Evolutionary conservation across 2,329 filamentous ascomycete genomes (phyloP).

Genomic region (Aspergillus melleus): DNA sequence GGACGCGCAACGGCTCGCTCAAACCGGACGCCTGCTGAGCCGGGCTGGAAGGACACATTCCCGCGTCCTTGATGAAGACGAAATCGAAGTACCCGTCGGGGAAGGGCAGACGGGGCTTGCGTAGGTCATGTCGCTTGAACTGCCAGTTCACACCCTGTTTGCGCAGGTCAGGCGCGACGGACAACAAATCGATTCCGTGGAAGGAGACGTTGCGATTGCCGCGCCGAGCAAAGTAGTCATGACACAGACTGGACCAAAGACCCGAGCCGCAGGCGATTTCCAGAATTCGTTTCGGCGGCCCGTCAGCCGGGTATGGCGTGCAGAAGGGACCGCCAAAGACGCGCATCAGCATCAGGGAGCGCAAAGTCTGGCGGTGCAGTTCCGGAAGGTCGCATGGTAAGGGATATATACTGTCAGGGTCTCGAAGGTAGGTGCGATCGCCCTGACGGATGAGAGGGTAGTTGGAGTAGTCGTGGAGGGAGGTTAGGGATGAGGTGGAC

Average conservation of each 20-base stretch:
- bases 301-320: conserved; percentile 64
- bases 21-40: conserved; percentile 56
- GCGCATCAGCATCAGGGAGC: conserved; percentile 77
- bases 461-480: conserved; percentile 40
- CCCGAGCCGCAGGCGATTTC: conserved; percentile 86
- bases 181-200: conserved; percentile 78
- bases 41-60: conserved; percentile 63
- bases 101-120: conserved; percentile 74
- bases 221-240: conserved; percentile 70
- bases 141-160: conserved; percentile 80
- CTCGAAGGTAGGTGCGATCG: conserved; percentile 79
- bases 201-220: conserved; percentile 73
- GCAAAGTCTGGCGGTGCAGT: conserved; percentile 81
- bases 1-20: conserved; percentile 74
- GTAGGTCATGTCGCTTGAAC: conserved; percentile 85
- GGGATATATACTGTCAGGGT: conserved; percentile 72
- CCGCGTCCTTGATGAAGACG: conserved; percentile 83
- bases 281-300: conserved; percentile 73
- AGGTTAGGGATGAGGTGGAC: conserved; percentile 37
- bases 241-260: conserved; percentile 86
- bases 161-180: conserved; percentile 64
- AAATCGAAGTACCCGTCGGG: conserved; percentile 79
- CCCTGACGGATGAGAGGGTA: conserved; percentile 70
- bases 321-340: conserved; percentile 80
- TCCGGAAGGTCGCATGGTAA: conserved; percentile 84